These are phyloP conservation scores for Thalassiosira pacifica DNA, from an alignment of 352 stramenopile species.

Conservation along the genomic window DNA sequence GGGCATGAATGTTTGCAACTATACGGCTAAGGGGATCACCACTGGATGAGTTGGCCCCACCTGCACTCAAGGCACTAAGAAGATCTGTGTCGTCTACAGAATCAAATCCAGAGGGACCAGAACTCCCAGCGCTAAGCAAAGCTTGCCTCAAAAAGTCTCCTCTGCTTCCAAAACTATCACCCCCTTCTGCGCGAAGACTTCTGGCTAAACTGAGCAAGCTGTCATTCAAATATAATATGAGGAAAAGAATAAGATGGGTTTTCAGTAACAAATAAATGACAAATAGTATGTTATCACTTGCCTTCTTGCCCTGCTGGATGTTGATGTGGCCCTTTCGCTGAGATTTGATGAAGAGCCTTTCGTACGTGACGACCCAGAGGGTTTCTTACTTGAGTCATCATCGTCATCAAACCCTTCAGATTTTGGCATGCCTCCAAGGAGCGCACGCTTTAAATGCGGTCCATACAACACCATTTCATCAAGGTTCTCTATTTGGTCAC, in stretches of 20 bases:
- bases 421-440: constrained; percentile 68
- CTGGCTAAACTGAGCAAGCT: constrained; percentile 58
- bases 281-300: constrained; percentile 14
- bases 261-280: neutral
- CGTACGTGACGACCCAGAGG: constrained; percentile 17
- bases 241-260: constrained; percentile 19
- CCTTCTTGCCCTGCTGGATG: constrained; percentile 58
- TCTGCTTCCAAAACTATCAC: constrained; percentile 57
- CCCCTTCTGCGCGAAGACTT: constrained; percentile 57
- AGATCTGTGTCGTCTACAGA: constrained; percentile 72
- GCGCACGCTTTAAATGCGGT: constrained; percentile 65
- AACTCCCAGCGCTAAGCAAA: constrained; percentile 57
- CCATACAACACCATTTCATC: constrained; percentile 70
- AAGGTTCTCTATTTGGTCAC: constrained; percentile 58
- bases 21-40: constrained; percentile 68
- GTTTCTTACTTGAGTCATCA: constrained; percentile 54
- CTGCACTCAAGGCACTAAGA: constrained; percentile 67
- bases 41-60: constrained; percentile 34
- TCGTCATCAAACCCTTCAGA: constrained; percentile 54
- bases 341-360: constrained; percentile 33
- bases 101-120: constrained; percentile 56
- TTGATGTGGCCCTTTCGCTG: constrained; percentile 41
- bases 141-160: constrained; percentile 67
- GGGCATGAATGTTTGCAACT: constrained; percentile 68
- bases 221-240: constrained; percentile 8